A percentile compares a stretch with the other conserved stretches of the same genome.
Evolutionary conservation across 2,329 filamentous ascomycete species (phyloP).

Genomic region (Byssothecium circinans): DNA sequence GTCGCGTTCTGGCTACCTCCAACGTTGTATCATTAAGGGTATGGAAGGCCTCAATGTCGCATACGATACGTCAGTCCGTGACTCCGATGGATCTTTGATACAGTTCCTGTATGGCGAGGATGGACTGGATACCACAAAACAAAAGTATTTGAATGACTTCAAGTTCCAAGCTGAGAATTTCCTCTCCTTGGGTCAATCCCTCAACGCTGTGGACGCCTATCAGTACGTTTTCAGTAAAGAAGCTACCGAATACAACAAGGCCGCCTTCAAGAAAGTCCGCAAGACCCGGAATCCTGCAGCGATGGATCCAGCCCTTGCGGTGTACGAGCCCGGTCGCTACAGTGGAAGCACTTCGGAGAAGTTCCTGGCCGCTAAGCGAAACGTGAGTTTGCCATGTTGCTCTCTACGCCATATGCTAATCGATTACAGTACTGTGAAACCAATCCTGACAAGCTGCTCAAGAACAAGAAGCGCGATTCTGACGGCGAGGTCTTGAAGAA

Average conservation of each 20-base stretch:
- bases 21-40: constrained; percentile 96
- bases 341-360: constrained; percentile 87
- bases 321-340: constrained; percentile 74
- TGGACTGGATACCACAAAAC: constrained; percentile 89
- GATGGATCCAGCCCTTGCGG: constrained; percentile 74
- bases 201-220: constrained; percentile 65
- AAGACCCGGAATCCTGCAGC: constrained; percentile 69
- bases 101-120: constrained; percentile 98
- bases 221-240: constrained; percentile 66
- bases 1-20: constrained; percentile 92
- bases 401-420: constrained; percentile 14
- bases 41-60: constrained; percentile 93
- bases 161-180: constrained; percentile 88
- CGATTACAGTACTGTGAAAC: constrained; percentile 68
- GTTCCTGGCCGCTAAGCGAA: constrained; percentile 71
- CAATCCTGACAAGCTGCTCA: constrained; percentile 66
- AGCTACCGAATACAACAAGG: constrained; percentile 62
- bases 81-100: constrained; percentile 88
- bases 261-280: constrained; percentile 74
- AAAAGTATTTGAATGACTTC: constrained; percentile 88
- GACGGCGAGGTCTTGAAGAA: constrained; percentile 57
- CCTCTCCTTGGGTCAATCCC: constrained; percentile 73
- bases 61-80: constrained; percentile 92
- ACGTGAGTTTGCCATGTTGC: constrained; percentile 44
- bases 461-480: constrained; percentile 60